Conservation (phyloP, 1,284 basidiomycete species). For the Neotropicomus parvogracilis region DNA sequence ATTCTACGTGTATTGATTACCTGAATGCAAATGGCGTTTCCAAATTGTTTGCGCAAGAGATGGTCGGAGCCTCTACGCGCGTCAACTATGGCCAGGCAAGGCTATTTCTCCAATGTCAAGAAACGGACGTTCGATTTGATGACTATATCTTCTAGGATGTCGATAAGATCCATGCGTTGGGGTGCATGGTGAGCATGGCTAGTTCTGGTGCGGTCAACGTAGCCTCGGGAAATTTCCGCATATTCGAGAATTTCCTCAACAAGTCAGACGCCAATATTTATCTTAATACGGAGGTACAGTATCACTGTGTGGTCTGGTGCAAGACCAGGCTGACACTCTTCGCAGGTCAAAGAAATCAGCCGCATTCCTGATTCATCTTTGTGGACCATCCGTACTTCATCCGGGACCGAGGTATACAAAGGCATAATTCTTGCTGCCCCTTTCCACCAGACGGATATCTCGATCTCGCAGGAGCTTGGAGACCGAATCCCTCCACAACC, state of each 20-base stretch:
- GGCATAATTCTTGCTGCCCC: conserved; percentile 78
- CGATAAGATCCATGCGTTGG: conserved; percentile 77
- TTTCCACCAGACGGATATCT: conserved; percentile 60
- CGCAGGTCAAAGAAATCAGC: conserved; percentile 51
- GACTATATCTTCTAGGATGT: conserved; percentile 48
- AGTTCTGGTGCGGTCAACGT: conserved; percentile 67
- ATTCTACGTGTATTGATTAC: conserved; percentile 58
- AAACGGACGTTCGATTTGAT: neutral
- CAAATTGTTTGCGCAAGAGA: conserved; percentile 65
- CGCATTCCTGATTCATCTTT: conserved; percentile 37
- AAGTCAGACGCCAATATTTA: conserved; percentile 65
- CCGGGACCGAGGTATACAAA: conserved; percentile 50
- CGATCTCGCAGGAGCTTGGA: conserved; percentile 44
- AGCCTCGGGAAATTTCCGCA: conserved; percentile 78
- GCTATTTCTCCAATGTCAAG: neutral
- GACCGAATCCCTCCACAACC: conserved; percentile 60
- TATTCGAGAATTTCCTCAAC: conserved; percentile 82
- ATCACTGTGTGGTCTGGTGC: neutral
- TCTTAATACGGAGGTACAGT: conserved; percentile 63
- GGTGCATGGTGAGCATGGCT: conserved; percentile 72
- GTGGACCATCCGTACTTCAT: conserved; percentile 49
- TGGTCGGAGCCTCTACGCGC: conserved; percentile 80
- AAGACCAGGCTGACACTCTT: neutral
- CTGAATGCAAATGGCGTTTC: conserved; percentile 56
- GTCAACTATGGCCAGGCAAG: conserved; percentile 87